Evolutionary conservation across 805 yeast species (phyloP).

Genomic region (Metschnikowia corniflorae): DNA sequence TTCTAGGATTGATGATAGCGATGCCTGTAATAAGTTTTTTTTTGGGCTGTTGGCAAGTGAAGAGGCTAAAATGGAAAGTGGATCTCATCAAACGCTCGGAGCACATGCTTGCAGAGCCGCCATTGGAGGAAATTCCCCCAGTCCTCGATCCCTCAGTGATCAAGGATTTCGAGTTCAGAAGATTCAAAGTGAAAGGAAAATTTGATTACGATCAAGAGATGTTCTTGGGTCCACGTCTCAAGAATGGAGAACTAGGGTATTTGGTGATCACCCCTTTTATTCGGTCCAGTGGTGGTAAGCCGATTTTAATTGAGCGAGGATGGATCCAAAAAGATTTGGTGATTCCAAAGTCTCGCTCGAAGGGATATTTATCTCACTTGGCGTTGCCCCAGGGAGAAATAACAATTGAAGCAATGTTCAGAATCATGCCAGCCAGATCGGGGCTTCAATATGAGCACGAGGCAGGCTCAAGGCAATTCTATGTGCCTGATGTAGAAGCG

Average conservation of each 20-base stretch:
- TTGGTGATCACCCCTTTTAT: slow-evolving; percentile 76
- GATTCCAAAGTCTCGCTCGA: slow-evolving; percentile 47
- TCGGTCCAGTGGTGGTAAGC: slow-evolving; percentile 70
- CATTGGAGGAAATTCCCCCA: slow-evolving; percentile 65
- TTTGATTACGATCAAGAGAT: slow-evolving; percentile 84
- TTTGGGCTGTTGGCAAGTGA: slow-evolving; percentile 91
- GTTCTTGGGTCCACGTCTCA: slow-evolving; percentile 85
- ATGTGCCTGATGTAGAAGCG: slow-evolving; percentile 74
- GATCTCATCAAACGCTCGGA: slow-evolving; percentile 79
- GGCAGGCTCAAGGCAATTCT: slow-evolving; percentile 63
- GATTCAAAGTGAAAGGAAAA: slow-evolving; percentile 70
- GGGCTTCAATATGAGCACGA: slow-evolving; percentile 70
- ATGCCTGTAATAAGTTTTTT: slow-evolving; percentile 88
- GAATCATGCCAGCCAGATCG: slow-evolving; percentile 60
- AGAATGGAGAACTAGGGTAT: slow-evolving; percentile 69
- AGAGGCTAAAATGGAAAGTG: slow-evolving; percentile 83
- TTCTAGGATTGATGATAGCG: slow-evolving; percentile 50
- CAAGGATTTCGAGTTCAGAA: slow-evolving; percentile 74
- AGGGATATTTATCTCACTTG: slow-evolving; percentile 55
- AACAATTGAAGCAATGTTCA: slow-evolving; percentile 67
- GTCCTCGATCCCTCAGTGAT: slow-evolving; percentile 61
- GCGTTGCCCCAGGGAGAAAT: slow-evolving; percentile 73
- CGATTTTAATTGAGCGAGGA: slow-evolving; percentile 82
- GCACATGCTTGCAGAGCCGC: slow-evolving; percentile 69
- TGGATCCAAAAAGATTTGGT: slow-evolving; percentile 78